Evolutionary conservation across 345 rosid genomes (phyloP).

Genomic region (Carallia brachiata): DNA sequence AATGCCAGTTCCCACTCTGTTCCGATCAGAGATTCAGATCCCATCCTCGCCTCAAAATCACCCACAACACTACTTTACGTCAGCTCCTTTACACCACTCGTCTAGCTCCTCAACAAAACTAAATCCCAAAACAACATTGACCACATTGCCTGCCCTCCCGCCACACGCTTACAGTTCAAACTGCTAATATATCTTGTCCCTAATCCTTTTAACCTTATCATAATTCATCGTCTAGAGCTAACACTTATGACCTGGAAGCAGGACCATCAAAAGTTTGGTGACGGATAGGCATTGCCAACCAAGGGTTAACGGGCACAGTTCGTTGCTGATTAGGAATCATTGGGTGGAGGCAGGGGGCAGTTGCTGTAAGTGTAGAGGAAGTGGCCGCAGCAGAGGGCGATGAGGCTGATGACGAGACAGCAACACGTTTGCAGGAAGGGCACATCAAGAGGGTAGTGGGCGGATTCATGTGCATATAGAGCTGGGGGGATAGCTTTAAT

Average conservation of each 20-base stretch:
- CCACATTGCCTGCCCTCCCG: too few relatives aligned
- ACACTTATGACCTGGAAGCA: slow-evolving; percentile 25
- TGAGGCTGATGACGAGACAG: slow-evolving; percentile 39
- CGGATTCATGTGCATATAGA: slow-evolving; percentile 84
- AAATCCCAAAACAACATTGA: too few relatives aligned
- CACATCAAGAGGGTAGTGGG: slow-evolving; percentile 92
- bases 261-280: slow-evolving; percentile 27
- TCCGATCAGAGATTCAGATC: too few relatives aligned
- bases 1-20: too few relatives aligned
- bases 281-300: slow-evolving; percentile 47
- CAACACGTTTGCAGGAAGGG: slow-evolving; percentile 80
- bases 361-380: slow-evolving; percentile 16
- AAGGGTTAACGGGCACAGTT: slow-evolving; percentile 37
- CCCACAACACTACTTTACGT: too few relatives aligned
- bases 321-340: slow-evolving; percentile 26
- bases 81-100: too few relatives aligned
- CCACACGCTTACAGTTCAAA: too few relatives aligned
- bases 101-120: too few relatives aligned
- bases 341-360: slow-evolving; percentile 18
- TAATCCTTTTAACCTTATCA: neutral
- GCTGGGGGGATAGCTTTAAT: slow-evolving; percentile 73
- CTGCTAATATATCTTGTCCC: too few relatives aligned
- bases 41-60: too few relatives aligned
- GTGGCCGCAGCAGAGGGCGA: slow-evolving; percentile 18
- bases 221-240: neutral